These are phyloP conservation scores for Geotrichum fermentans DNA, from an alignment of 1,139 yeast genomes.

Conservation along the genomic window DNA sequence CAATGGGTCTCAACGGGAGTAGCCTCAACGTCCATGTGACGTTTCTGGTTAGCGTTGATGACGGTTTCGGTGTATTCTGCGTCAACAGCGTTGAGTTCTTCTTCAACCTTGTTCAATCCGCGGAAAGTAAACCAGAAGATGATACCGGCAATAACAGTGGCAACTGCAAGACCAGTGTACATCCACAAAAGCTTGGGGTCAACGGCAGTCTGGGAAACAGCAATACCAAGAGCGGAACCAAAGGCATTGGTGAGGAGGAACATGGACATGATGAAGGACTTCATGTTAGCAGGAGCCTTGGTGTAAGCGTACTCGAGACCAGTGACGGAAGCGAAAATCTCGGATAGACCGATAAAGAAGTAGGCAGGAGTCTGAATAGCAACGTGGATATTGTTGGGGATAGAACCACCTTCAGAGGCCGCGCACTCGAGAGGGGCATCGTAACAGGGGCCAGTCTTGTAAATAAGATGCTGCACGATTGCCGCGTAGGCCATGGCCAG, in stretches of 20 bases:
- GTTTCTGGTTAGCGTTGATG: conserved; percentile 15
- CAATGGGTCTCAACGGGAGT: neutral
- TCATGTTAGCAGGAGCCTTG: conserved; percentile 62
- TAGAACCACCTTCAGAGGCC: conserved; percentile 35
- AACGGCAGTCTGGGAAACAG: conserved; percentile 58
- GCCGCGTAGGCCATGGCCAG: conserved; percentile 76
- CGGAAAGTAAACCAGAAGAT: conserved; percentile 60
- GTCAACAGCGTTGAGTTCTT: conserved; percentile 56
- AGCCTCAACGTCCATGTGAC: neutral
- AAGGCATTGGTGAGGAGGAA: conserved; percentile 58
- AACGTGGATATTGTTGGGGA: conserved; percentile 54
- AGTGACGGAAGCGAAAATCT: conserved; percentile 61
- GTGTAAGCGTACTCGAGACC: conserved; percentile 69
- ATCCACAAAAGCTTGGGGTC: conserved; percentile 69
- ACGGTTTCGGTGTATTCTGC: conserved; percentile 34
- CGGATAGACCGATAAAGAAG: conserved; percentile 56
- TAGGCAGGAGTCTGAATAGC: conserved; percentile 64
- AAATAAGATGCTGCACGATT: conserved; percentile 68
- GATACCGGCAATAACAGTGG: conserved; percentile 57
- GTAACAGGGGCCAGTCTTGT: conserved; percentile 73
- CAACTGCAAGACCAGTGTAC: conserved; percentile 57
- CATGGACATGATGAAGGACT: conserved; percentile 60
- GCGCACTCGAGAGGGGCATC: conserved; percentile 47
- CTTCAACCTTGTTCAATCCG: conserved; percentile 55
- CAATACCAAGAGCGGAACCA: conserved; percentile 71